These are phyloP conservation scores for Alternaria postmessia DNA, from an alignment of 2,329 filamentous ascomycete species.

Conservation along the genomic window DNA sequence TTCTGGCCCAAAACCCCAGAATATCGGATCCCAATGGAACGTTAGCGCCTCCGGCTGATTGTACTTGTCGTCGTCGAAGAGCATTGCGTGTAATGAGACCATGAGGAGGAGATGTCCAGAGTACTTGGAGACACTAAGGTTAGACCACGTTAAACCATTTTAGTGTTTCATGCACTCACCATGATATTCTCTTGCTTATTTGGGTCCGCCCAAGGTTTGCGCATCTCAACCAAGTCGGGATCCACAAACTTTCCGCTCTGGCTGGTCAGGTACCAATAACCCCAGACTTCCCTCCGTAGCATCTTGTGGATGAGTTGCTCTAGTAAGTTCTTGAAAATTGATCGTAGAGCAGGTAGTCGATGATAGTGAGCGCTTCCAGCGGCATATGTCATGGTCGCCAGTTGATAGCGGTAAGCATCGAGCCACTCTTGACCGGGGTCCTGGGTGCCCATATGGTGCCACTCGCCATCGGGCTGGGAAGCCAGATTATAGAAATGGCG, in stretches of 20 bases:
- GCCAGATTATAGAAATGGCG: constrained; percentile 50
- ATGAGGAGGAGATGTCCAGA: constrained; percentile 53
- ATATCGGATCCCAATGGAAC: constrained; percentile 54
- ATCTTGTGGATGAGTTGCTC: constrained; percentile 53
- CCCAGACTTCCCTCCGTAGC: constrained; percentile 54
- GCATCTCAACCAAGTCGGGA: constrained; percentile 50
- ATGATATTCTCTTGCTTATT: constrained; percentile 55
- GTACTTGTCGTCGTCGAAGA: constrained; percentile 54
- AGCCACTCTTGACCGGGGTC: constrained; percentile 52
- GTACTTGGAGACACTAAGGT: constrained; percentile 27
- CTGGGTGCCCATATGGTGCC: constrained; percentile 73
- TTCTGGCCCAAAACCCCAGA: constrained; percentile 29
- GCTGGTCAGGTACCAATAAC: constrained; percentile 54
- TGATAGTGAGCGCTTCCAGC: constrained; percentile 51
- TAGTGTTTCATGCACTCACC: constrained; percentile 13
- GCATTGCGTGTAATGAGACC: constrained; percentile 53
- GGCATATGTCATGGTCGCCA: constrained; percentile 55
- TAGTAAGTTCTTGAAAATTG: constrained; percentile 48
- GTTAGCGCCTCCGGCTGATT: constrained; percentile 44
- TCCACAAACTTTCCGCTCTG: constrained; percentile 47
- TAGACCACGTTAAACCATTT: neutral
- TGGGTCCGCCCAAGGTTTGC: constrained; percentile 55
- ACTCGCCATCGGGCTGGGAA: constrained; percentile 84
- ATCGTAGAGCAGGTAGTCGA: constrained; percentile 47
- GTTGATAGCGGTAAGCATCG: constrained; percentile 51